Evolutionary conservation across 2,329 filamentous ascomycete species (phyloP), one percentile per base, ranked within the genome.

Genomic region (Neopestalotiopsis sp.): DNA sequence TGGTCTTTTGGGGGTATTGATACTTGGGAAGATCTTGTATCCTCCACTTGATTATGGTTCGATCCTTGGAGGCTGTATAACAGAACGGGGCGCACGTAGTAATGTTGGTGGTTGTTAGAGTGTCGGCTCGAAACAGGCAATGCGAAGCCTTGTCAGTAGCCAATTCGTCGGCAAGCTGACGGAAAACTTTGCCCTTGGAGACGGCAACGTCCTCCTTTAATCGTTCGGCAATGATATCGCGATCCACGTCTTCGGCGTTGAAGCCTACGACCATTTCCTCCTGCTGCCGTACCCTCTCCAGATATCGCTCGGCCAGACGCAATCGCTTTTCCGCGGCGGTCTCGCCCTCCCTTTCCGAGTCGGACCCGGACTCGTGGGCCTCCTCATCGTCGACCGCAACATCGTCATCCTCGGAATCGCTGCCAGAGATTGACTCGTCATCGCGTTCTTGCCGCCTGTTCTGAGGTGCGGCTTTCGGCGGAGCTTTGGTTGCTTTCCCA

Each of bases 171-270:
- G 93, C 92, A 74, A 99, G 88, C 78, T 90, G 89, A 65, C 94
- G 89, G 82, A 97, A 98, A 64, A 97, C 88, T 74, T 92, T 92
- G 69, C 96, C 96, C 83, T 98, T 98, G 68, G 90, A 89, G 82
- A 98, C 96, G 66, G 96, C 91, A 58, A 96, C 93, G 79, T 98
- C 96, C 81, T 98, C 94, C 80, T 95, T 91, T 75, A 99, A 84
- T 74, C 95, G 87, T 80, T 97, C 93, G 57, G 95, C 94, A 75
- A 99, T 95, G 74, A 98, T 84, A 78, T 99, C 96, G 69, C 92
- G 88, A 82, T 98, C 96, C 69, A 99, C 93, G 66, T 98, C 94
- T 74, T 92, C 94, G 7, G 96, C 96, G 81, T 99, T 94, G 77
- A 98, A 99, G 53, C 94, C 96, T 66, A 87, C 88, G 72, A 94